These are phyloP conservation scores for Buxus sempervirens DNA, from an alignment of 164 flowering plant species.

Conservation along the genomic window DNA sequence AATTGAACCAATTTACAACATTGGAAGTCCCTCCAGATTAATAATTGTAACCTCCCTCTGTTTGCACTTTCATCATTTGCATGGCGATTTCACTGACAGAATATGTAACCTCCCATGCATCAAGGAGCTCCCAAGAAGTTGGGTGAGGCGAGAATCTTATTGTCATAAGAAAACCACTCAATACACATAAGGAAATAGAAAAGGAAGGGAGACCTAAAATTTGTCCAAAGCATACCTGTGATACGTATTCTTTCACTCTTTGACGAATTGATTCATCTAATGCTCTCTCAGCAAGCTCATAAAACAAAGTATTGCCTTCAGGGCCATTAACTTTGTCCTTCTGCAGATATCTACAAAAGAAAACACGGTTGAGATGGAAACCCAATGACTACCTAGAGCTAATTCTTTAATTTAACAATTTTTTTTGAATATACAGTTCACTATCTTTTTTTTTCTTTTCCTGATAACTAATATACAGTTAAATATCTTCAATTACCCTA, in stretches of 20 bases:
- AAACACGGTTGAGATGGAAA: background rate
- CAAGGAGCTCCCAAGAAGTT: no score
- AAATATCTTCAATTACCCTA: slow-evolving; percentile 9
- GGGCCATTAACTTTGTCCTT: slow-evolving; percentile 72
- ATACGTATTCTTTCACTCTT: slow-evolving; percentile 54
- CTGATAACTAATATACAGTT: no score
- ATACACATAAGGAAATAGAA: background rate
- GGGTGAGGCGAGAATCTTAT: no score
- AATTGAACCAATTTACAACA: no score
- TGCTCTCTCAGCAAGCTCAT: slow-evolving; percentile 87
- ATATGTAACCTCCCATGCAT: background rate
- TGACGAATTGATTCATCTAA: slow-evolving; percentile 44
- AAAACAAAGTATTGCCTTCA: slow-evolving; percentile 62
- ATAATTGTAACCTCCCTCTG: no score
- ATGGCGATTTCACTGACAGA: background rate
- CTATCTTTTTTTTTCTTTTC: no score
- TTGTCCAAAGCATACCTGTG: slow-evolving; percentile 41
- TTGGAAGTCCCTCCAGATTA: no score
- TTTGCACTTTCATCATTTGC: background rate
- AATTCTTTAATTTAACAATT: background rate
- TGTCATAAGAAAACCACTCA: background rate
- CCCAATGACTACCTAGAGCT: background rate
- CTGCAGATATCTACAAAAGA: slow-evolving; percentile 57
- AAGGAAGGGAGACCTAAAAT: background rate
- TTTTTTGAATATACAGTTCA: background rate